These are phyloP conservation scores for Elsinoe necatrix DNA, from an alignment of 2,329 filamentous ascomycete species.

Conservation along the genomic window DNA sequence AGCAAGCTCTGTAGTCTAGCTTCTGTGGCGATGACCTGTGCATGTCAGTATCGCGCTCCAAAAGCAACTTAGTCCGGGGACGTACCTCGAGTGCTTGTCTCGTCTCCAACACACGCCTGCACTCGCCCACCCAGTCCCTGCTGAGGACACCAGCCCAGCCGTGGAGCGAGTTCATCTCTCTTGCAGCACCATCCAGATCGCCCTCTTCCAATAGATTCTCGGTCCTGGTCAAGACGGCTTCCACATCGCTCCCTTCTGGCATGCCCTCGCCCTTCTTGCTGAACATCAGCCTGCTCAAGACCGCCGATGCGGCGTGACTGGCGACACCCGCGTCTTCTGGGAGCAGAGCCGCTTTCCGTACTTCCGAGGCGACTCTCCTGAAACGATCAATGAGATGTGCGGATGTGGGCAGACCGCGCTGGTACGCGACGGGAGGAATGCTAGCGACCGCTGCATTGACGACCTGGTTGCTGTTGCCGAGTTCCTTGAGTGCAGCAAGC, in stretches of 20 bases:
- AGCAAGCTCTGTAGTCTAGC: constrained; percentile 80
- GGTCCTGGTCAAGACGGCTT: constrained; percentile 82
- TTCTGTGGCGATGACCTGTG: constrained; percentile 78
- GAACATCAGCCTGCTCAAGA: constrained; percentile 91
- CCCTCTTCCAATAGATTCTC: constrained; percentile 90
- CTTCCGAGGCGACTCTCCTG: constrained; percentile 82
- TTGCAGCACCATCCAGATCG: constrained; percentile 78
- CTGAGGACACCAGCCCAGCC: constrained; percentile 96
- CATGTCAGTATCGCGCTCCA: constrained; percentile 20
- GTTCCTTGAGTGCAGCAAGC: constrained; percentile 88
- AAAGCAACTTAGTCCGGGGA: constrained; percentile 21
- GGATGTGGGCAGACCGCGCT: constrained; percentile 75
- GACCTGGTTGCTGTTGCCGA: constrained; percentile 64
- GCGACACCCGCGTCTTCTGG: constrained; percentile 92
- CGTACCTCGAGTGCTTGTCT: constrained; percentile 91
- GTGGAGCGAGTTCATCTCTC: constrained; percentile 87
- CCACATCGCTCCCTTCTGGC: constrained; percentile 77
- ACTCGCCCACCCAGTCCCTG: constrained; percentile 87
- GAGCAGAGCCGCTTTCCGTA: constrained; percentile 85
- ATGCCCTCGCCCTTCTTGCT: constrained; percentile 69
- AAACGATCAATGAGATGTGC: constrained; percentile 91
- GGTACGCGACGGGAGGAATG: constrained; percentile 89
- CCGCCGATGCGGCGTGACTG: constrained; percentile 80
- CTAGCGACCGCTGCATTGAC: constrained; percentile 93
- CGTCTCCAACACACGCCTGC: constrained; percentile 86